Evolutionary conservation across 768 basidiomycete genomes (phyloP), one percentile per base, ranked within the genome.

Genomic region (Gautieria morchelliformis): DNA sequence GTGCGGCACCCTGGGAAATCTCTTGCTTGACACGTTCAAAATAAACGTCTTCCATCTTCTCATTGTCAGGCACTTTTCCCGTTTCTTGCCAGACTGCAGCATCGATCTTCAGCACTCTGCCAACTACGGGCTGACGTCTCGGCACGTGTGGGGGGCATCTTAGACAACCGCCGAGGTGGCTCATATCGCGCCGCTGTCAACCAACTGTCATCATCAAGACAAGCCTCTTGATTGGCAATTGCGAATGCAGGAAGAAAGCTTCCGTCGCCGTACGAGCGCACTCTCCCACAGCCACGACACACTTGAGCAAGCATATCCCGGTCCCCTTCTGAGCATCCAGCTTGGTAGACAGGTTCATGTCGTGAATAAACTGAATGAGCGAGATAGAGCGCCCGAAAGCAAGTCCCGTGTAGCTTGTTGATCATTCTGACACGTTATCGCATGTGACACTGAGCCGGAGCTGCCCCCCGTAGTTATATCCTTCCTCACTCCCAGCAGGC

Each of bases 101-200:
- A 12, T n/a, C 14, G 61, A 60, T 8, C 49, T 41, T 9, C 4
- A 35, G 19, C 27, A 52, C n/a, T 37, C 75, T 73, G 3, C 51
- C 27, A n/a, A 41, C 12, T 32, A 63, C 82, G 81, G 81, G 77
- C 79, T 22, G 81, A 84, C 65, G 67, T 83, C 56, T 76, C 79
- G 11, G 81, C 81, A 17, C 78, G 80, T 40, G 76, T 83, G 9
- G 81, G 82, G 32, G 81, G 79, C 40, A 75, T 83, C 54, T 71
- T 74, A 19, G 81, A 84, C 63, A 84, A 83, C 64, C 68, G 67
- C 24, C 72, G 71, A 22, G 82, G 81, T 17, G 82, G 81, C 39
- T 82, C 79, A 33, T 83, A 83, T 65, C 78, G 81, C 27, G 77
- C 82, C 0, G 81, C 82, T 51, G 75, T 84, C 49, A 82, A 84